Conservation (phyloP, 495 filamentous ascomycete species). For the Mytilinidion resinicola region DNA sequence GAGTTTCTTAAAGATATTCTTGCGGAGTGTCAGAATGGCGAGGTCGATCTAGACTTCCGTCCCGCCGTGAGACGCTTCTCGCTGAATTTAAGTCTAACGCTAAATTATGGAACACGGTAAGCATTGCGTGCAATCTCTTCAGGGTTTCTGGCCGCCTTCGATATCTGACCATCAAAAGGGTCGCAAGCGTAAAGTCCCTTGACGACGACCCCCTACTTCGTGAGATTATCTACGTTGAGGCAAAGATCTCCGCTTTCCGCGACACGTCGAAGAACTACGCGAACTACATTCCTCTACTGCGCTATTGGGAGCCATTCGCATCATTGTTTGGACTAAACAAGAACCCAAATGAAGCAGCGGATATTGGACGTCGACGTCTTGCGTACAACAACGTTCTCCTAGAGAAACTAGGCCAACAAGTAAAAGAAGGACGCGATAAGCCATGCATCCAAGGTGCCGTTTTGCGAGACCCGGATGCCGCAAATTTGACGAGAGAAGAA, state of each 20-base stretch:
- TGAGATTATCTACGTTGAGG: slow-evolving; percentile 59
- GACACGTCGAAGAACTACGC: slow-evolving; percentile 58
- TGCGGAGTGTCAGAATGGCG: slow-evolving; percentile 48
- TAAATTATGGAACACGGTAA: slow-evolving; percentile 55
- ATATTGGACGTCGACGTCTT: slow-evolving; percentile 55
- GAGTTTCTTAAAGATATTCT: slow-evolving; percentile 54
- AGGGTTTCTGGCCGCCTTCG: too few relatives aligned
- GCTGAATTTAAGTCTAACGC: slow-evolving; percentile 51
- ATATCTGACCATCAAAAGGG: too few relatives aligned
- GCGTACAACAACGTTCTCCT: slow-evolving; percentile 52
- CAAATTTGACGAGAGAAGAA: slow-evolving; percentile 49
- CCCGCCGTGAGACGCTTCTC: slow-evolving; percentile 55
- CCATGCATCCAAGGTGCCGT: slow-evolving; percentile 62
- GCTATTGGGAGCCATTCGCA: too few relatives aligned
- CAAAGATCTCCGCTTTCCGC: slow-evolving; percentile 52
- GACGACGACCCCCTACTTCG: slow-evolving; percentile 53
- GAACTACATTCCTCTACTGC: slow-evolving; percentile 57
- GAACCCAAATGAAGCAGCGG: slow-evolving; percentile 46
- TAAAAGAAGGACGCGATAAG: slow-evolving; percentile 53
- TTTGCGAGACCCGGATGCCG: slow-evolving; percentile 54
- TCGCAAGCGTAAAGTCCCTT: slow-evolving; percentile 36
- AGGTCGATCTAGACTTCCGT: slow-evolving; percentile 52
- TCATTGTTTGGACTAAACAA: slow-evolving; percentile 50
- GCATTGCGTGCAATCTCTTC: too few relatives aligned
- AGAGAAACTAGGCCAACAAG: slow-evolving; percentile 48